phyloP scores from a whole-genome alignment of 192 early-diverging fungal genomes.

The Rhizophagus prolifer region DNA sequence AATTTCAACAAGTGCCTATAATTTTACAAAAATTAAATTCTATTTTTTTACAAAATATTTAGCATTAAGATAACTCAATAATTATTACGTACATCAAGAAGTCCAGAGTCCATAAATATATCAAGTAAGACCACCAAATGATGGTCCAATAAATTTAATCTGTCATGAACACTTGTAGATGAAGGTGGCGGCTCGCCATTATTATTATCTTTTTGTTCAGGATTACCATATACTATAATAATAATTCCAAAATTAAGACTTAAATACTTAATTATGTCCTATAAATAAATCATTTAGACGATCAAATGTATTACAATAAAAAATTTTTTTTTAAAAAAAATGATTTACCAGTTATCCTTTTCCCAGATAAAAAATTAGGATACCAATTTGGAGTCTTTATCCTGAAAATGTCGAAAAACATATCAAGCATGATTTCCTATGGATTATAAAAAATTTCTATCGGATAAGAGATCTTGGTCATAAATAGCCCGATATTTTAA shows the following conservation, averaged over 20 bases:
- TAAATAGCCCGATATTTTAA: conserved; percentile 15
- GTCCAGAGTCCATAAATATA: conserved; percentile 74
- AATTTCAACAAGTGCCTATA: conserved; percentile 68
- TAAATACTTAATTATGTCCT: background rate
- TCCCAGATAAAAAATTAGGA: conserved; percentile 45
- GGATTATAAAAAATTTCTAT: conserved; percentile 8
- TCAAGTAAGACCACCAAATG: conserved; percentile 68
- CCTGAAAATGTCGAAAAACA: conserved; percentile 78
- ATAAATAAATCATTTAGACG: conserved; percentile 19
- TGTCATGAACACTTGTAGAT: conserved; percentile 34
- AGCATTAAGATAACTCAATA: conserved; percentile 13
- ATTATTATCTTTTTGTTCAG: conserved; percentile 34
- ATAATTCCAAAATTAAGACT: background rate
- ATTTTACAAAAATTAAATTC: background rate
- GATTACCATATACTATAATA: conserved; percentile 33
- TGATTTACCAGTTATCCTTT: conserved; percentile 40
- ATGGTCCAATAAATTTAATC: conserved; percentile 66
- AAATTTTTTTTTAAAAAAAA: background rate
- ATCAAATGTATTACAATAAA: too few relatives aligned
- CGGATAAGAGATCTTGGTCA: conserved; percentile 15
- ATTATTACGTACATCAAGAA: conserved; percentile 49
- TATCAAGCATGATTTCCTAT: conserved; percentile 77
- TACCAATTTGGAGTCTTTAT: conserved; percentile 65
- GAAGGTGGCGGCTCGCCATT: conserved; percentile 31
- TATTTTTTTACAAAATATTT: background rate